Base-by-base conservation (phyloP, 2,329 filamentous ascomycete genomes). In the Thelonectria blattea region DNA sequence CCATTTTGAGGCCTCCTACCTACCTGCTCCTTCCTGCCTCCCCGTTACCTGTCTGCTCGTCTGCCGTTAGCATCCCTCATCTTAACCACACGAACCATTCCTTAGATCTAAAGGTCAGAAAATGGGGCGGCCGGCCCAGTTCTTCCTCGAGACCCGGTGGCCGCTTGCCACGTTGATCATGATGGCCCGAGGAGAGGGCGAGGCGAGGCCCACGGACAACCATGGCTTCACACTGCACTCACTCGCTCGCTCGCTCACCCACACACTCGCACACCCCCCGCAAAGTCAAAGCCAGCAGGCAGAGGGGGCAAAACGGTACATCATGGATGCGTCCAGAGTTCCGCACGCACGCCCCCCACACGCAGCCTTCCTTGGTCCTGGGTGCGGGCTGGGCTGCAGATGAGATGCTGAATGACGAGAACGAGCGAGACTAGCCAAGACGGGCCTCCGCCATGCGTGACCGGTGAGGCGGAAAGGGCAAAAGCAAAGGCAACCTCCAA, bases 161-260 rank as follows among this genome's bases (percentile, higher is more conserved):
- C 62, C 67, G 67, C 56, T 68, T 74, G 74, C 73, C 74, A 76
- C 73, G 73, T 76, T 74, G 72, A 73, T 70, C 58, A 71, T 70
- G 55, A 60, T 63, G 61, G 62, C 61, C 68, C 68, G 59, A 61
- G 64, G 62, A 62, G 54, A 58, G 45, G 61, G 37, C 32, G 43
- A 24, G 43, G 17, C 20, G 24, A 24, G 42, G 30, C 22, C 18
- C 18, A 22, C 22, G 17, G 20, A 45, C 42, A 45, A 45, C 42
- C 17, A 22, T 20, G 17, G 17, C 42, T 45, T 45, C 42, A 14
- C 42, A 24, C 22, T 24, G 22, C 3, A 24, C 6, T 24, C 22
- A 24, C 22, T 24, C 3, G 22, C 22, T 24, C 22, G 22, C 22
- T 39, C 48, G 9, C 48, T 37, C 48, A 14, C 18, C 22, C 17